A percentile compares a stretch with the other conserved stretches of the same genome.
Evolutionary conservation across 1,139 yeast species (phyloP).

Genomic region (Insectozyma bohioensis): DNA sequence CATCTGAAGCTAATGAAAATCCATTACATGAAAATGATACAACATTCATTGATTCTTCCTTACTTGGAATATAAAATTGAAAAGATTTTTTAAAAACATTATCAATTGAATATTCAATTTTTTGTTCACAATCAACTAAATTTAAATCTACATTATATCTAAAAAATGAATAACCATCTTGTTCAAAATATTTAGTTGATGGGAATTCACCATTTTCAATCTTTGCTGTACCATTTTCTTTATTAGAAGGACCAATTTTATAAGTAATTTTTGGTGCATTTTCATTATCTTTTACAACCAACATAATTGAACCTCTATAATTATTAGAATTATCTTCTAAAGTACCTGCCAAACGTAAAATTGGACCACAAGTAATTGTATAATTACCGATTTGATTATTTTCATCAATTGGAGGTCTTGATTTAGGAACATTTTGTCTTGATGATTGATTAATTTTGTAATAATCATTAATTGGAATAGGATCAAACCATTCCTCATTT

Average conservation of each 20-base stretch:
- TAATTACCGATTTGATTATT: constrained; percentile 30
- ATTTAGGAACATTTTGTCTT: constrained; percentile 19
- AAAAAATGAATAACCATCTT: constrained; percentile 55
- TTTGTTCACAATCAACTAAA: constrained; percentile 52
- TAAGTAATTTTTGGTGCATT: constrained; percentile 39
- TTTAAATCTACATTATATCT: constrained; percentile 57
- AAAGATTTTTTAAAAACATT: constrained; percentile 35
- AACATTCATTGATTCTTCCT: constrained; percentile 67
- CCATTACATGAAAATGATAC: constrained; percentile 90
- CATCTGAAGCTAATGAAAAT: constrained; percentile 74
- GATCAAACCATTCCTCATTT: constrained; percentile 23
- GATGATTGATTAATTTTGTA: constrained; percentile 24
- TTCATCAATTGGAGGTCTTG: constrained; percentile 12
- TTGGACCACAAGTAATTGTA: constrained; percentile 75
- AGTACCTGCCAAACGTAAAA: constrained; percentile 64
- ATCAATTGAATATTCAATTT: constrained; percentile 60
- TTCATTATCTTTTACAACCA: constrained; percentile 52
- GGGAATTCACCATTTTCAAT: constrained; percentile 45
- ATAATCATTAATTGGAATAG: constrained; percentile 33
- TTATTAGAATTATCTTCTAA: constrained; percentile 42
- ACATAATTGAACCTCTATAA: constrained; percentile 65
- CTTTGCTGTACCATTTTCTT: constrained; percentile 10
- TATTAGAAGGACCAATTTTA: constrained; percentile 36
- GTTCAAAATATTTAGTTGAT: constrained; percentile 37
- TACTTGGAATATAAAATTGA: constrained; percentile 59